Conservation (phyloP, 1,284 basidiomycete genomes). For the Taiwanofungus camphoratus region DNA sequence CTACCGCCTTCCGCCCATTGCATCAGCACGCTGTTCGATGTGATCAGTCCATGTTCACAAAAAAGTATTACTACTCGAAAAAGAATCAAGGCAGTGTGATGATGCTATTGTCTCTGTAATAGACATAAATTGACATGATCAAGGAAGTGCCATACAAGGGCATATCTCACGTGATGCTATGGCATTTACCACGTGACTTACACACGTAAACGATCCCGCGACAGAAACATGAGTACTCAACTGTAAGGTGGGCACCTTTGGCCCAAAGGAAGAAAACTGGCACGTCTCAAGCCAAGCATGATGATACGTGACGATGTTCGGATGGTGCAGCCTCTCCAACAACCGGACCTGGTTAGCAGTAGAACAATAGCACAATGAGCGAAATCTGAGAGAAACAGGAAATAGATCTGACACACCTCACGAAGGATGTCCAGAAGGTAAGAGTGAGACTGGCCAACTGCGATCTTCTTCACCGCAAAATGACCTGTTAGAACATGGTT, state of each 20-base stretch:
- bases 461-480: conserved; percentile 95
- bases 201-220: too few species aligned
- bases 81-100: conserved; percentile 18
- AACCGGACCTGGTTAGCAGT: conserved; percentile 76
- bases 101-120: not conserved
- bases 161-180: too few species aligned
- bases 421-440: conserved; percentile 79
- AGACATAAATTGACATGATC: too few species aligned
- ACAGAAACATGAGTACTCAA: conserved; percentile 34
- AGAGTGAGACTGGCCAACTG: conserved; percentile 81
- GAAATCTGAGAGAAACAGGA: not conserved
- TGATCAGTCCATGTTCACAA: not conserved
- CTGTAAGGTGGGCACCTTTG: conserved; percentile 78
- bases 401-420: conserved; percentile 44
- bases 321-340: conserved; percentile 82
- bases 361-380: too few species aligned
- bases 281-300: conserved; percentile 89
- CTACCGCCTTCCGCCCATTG: conserved; percentile 87
- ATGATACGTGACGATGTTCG: conserved; percentile 92
- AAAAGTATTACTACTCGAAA: not conserved
- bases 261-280: conserved; percentile 82
- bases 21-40: conserved; percentile 71
- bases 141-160: too few species aligned
- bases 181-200: too few species aligned
- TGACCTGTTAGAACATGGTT: conserved; percentile 41